Base-by-base conservation (phyloP, 1,139 yeast genomes). In the Suhomyces taliae region DNA sequence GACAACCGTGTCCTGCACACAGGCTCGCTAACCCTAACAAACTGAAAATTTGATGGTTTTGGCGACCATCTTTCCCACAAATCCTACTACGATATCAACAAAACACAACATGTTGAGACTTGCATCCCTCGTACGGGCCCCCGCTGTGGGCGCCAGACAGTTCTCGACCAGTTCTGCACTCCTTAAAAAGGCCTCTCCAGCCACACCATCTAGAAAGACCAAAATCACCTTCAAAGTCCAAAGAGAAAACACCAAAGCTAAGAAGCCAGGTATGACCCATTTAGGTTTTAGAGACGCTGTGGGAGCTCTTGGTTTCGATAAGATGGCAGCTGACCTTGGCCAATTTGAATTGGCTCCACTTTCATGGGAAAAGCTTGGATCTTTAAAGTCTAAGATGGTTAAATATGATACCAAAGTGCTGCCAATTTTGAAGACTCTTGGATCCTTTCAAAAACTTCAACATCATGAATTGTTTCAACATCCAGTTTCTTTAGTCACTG, bases 371-470 rank as follows among this genome's bases (percentile, higher is more conserved):
- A 38, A 44, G 1, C 48, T 61, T 35, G 48, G 49, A 15, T 35
- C 54, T 3, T 46, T 54, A 32, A 51, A 52, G 14, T 41, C 58
- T 11, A 48, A 53, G n/a, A 60, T 73, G 3, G 65, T 62, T 19
- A 61, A 58, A 33, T 74, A 67, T 54, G 53, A 60, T 15, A 39
- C 54, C 1, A 39, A 44, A 4, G 50, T 62, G 8, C 63, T 63
- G 48, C 41, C 53, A 27, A 57, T 58, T 15, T 69, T 82, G 52
- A 57, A 57, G 15, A 55, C 60, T 26, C 62, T 82, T 43, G 87
- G 87, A 14, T 68, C 83, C 0, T 85, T 86, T 64, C 80, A 81
- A 56, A 83, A 80, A 53, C 74, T 72, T 53, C 93, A 86, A 64
- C 82, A 76, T 60, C 80, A 81, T 54, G 93, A 86, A 62, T 58